Evolutionary conservation across 225 moss, liverwort and hornwort species (phyloP).

Genomic region (Asterella californica): DNA sequence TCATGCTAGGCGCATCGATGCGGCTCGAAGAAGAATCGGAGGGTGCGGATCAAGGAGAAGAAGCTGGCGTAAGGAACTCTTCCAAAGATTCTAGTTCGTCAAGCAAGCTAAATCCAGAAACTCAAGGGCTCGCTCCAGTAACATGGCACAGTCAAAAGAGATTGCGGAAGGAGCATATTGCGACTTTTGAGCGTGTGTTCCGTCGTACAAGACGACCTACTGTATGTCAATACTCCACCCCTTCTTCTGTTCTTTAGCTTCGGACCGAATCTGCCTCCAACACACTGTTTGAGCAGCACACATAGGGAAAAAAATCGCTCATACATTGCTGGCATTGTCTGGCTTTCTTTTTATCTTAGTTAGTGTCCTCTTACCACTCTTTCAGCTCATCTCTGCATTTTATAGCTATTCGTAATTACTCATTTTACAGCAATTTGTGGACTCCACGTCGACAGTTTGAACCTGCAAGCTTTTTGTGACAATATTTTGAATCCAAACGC

Average conservation of each 20-base stretch:
- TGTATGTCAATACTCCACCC: constrained; percentile 33
- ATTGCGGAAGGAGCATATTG: constrained; percentile 72
- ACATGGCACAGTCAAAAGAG: constrained; percentile 77
- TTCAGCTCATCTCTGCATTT: no score
- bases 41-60: constrained; percentile 23
- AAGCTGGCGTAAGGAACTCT: neutral
- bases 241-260: no score
- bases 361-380: neutral
- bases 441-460: no score
- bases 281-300: no score
- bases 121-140: constrained; percentile 36
- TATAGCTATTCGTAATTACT: no score
- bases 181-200: constrained; percentile 91
- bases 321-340: neutral
- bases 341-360: neutral
- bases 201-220: constrained; percentile 72
- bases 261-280: no score
- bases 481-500: neutral
- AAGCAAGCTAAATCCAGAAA: constrained; percentile 24
- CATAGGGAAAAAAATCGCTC: neutral
- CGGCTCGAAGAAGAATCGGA: constrained; percentile 27
- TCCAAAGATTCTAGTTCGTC: constrained; percentile 14
- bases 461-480: no score
- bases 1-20: constrained; percentile 61
- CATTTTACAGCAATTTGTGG: no score